Base-by-base conservation (phyloP, 352 stramenopile genomes). In the Phytophthora citricola region DNA sequence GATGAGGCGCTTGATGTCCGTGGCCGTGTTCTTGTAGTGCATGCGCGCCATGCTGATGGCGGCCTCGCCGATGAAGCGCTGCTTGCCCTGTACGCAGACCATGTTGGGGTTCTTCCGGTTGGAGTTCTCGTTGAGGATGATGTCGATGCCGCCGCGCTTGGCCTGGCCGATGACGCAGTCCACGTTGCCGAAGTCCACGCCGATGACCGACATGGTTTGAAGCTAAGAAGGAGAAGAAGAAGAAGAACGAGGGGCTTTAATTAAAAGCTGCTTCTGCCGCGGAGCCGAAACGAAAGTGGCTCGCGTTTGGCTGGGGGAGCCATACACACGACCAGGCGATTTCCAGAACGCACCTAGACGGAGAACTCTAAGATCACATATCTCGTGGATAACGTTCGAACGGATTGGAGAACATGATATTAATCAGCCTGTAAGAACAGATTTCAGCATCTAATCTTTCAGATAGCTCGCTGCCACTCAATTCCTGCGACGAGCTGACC, bases 61-160 rank as follows among this genome's bases (percentile, higher is more conserved):
- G 11, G 85, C 82, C 66, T 98, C 92, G 65, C 94, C 94, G 69
- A 99, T 97, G 76, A 98, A 98, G 63, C 94, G 85, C 83, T 98
- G 87, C 73, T 95, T 97, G 73, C 83, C 88, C 79, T 92, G 77
- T 39, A 95, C 79, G 70, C 85, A 95, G 40, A 95, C 89, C 70
- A 95, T 84, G 72, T 91, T 94, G 46, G 97, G 95, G 79, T 99
- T 99, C 75, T 98, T 97, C 75, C 98, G 88, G 80, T 99, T 99
- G 49, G 95, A 99, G 78, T 98, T 98, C 71, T 99, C 98, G 90
- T 99, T 99, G 32, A 99, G 85, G 87, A 99, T 98, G 50, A 99
- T 98, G 83, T 99, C 97, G 57, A 99, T 97, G 71, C 97, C 97
- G 71, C 97, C 97, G 67, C 97, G 89, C 69, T 98, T 98, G 56